Evolutionary conservation across 352 stramenopile genomes (phyloP).

Genomic region (Globisporangium perplexum): DNA sequence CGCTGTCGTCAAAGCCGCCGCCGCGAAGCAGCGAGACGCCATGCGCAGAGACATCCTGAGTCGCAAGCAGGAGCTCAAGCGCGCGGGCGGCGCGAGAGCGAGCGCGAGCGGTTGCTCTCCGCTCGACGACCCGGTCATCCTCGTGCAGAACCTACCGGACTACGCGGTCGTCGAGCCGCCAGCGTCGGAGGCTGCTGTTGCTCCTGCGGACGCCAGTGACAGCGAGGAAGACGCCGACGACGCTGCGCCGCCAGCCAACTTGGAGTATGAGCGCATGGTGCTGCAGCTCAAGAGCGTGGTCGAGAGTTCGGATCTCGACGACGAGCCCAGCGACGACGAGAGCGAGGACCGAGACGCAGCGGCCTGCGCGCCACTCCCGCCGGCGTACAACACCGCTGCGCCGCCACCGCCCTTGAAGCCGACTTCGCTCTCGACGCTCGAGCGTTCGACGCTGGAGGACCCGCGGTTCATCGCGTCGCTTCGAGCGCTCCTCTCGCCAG

Average conservation of each 20-base stretch:
- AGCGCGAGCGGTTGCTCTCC: constrained; percentile 18
- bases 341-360: background rate
- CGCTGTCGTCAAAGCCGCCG: constrained; percentile 7
- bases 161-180: constrained; percentile 8
- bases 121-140: constrained; percentile 60
- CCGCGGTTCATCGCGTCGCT: constrained; percentile 34
- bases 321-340: constrained; percentile 18
- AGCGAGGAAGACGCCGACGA: constrained; percentile 1
- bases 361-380: too few species aligned
- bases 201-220: constrained; percentile 17
- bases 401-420: constrained; percentile 28
- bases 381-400: constrained; percentile 1
- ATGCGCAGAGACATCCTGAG: constrained; percentile 31
- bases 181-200: too few species aligned
- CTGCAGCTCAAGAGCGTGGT: constrained; percentile 65
- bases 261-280: constrained; percentile 77
- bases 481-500: constrained; percentile 15
- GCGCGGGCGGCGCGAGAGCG: background rate
- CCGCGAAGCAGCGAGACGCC: constrained; percentile 11
- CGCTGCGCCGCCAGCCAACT: constrained; percentile 16
- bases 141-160: constrained; percentile 63
- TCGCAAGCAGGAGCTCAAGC: constrained; percentile 32
- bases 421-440: constrained; percentile 3
- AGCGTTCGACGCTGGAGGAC: constrained; percentile 28
- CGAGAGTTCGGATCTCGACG: constrained; percentile 17